phyloP scores from a whole-genome alignment of 2,329 filamentous ascomycete genomes.

The Aspergillus glaucus region DNA sequence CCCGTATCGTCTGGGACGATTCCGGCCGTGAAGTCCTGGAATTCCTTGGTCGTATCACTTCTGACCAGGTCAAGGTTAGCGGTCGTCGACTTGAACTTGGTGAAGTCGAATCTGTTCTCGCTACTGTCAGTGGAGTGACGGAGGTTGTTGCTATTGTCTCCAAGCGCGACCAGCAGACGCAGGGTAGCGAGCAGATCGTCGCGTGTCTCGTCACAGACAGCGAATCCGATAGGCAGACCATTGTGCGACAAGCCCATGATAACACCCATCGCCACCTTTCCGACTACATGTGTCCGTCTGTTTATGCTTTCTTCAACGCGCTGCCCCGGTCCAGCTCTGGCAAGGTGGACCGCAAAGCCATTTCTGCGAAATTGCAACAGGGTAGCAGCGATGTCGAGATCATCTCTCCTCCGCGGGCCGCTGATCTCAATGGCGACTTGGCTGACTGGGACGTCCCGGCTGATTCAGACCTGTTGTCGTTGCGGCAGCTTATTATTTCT shows the following conservation, averaged over 20 bases:
- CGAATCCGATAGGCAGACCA: slow-evolving; percentile 4
- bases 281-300: slow-evolving; percentile 20
- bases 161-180: slow-evolving; percentile 9
- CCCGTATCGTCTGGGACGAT: slow-evolving; percentile 59
- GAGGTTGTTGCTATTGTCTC: slow-evolving; percentile 20
- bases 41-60: slow-evolving; percentile 71
- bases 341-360: slow-evolving; percentile 21
- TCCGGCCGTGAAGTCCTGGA: slow-evolving; percentile 50
- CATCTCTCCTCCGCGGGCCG: slow-evolving; percentile 1
- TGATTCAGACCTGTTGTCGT: slow-evolving; percentile 1
- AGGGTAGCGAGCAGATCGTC: slow-evolving; percentile 20
- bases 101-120: slow-evolving; percentile 55
- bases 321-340: slow-evolving; percentile 21
- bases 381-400: slow-evolving; percentile 2
- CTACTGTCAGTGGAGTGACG: slow-evolving; percentile 12
- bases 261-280: slow-evolving; percentile 11
- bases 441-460: slow-evolving; percentile 5
- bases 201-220: slow-evolving; percentile 16
- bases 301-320: slow-evolving; percentile 14
- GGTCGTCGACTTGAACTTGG: slow-evolving; percentile 77
- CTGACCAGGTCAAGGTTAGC: slow-evolving; percentile 77
- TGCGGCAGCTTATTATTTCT: slow-evolving; percentile 10
- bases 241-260: slow-evolving; percentile 11
- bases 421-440: neutral
- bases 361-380: slow-evolving; percentile 9